Conservation (phyloP, 1,284 basidiomycete genomes). For the Cryptococcus wingfieldii region DNA sequence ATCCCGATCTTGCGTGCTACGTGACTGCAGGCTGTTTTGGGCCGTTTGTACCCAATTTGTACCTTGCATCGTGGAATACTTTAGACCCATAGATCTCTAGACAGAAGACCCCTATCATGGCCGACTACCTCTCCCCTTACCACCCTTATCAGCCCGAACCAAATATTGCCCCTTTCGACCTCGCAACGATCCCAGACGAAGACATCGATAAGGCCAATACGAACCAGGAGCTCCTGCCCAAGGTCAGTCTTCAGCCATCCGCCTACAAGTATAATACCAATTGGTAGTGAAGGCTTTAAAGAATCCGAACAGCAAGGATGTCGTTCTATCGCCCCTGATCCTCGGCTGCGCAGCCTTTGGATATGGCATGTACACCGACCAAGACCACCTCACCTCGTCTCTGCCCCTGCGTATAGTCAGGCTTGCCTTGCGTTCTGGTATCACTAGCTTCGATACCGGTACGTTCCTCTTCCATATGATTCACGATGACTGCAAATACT, state of each 20-base stretch:
- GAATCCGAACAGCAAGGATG: not conserved
- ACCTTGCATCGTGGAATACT: too few species aligned
- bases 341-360: slow-evolving; percentile 71
- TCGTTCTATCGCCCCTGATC: slow-evolving; percentile 55
- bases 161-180: slow-evolving; percentile 19
- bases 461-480: slow-evolving; percentile 11
- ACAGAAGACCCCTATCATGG: not conserved
- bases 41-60: too few species aligned
- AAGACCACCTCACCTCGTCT: slow-evolving; percentile 58
- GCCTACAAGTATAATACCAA: not conserved
- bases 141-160: slow-evolving; percentile 40
- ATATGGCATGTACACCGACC: slow-evolving; percentile 62
- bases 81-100: too few species aligned
- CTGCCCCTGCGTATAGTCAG: slow-evolving; percentile 68
- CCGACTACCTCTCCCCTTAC: slow-evolving; percentile 19
- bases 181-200: slow-evolving; percentile 16
- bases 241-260: slow-evolving; percentile 3
- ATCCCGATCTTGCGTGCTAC: too few species aligned
- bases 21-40: too few species aligned
- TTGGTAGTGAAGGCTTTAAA: not conserved
- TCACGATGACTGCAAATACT: not conserved
- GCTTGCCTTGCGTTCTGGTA: slow-evolving; percentile 78
- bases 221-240: slow-evolving; percentile 22
- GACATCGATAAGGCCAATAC: slow-evolving; percentile 21
- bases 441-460: slow-evolving; percentile 81